Evolutionary conservation across 345 rosid genomes (phyloP).

Genomic region (Eucalyptus cladocalyx): DNA sequence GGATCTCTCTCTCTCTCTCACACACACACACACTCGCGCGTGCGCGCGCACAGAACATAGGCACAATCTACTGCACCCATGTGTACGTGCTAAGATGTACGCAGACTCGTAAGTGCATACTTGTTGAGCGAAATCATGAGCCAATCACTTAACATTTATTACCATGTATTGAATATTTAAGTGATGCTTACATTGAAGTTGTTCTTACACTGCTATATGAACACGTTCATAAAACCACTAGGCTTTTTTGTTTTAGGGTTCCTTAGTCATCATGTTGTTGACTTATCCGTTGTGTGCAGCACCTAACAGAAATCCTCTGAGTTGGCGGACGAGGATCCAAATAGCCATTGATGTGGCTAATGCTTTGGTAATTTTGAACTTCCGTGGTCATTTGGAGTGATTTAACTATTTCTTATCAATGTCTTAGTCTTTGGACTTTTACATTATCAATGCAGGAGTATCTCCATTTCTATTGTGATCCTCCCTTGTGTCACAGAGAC

Average conservation of each 20-base stretch:
- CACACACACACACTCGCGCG: not conserved
- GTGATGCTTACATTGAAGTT: not conserved
- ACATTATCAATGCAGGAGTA: constrained; percentile 48
- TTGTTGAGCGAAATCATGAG: not conserved
- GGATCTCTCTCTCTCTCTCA: not conserved
- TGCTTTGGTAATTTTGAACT: constrained; percentile 63
- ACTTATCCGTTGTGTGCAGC: constrained; percentile 23
- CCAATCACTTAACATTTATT: not conserved
- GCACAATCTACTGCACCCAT: not conserved
- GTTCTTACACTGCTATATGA: not conserved
- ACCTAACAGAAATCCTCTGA: constrained; percentile 41
- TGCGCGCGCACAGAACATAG: not conserved
- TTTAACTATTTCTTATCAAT: not conserved
- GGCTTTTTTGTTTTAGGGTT: not conserved
- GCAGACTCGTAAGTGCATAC: not conserved
- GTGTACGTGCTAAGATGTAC: not conserved
- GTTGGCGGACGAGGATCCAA: constrained; percentile 82
- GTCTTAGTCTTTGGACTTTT: not conserved
- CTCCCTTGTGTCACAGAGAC: constrained; percentile 96
- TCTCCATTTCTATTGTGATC: constrained; percentile 95
- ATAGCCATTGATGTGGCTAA: constrained; percentile 91
- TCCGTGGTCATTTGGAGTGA: not conserved
- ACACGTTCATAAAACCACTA: not conserved
- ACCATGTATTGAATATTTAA: not conserved
- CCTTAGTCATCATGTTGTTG: not conserved